Base-by-base conservation (phyloP, 345 rosid genomes). In the Tarenaya hassleriana region DNA sequence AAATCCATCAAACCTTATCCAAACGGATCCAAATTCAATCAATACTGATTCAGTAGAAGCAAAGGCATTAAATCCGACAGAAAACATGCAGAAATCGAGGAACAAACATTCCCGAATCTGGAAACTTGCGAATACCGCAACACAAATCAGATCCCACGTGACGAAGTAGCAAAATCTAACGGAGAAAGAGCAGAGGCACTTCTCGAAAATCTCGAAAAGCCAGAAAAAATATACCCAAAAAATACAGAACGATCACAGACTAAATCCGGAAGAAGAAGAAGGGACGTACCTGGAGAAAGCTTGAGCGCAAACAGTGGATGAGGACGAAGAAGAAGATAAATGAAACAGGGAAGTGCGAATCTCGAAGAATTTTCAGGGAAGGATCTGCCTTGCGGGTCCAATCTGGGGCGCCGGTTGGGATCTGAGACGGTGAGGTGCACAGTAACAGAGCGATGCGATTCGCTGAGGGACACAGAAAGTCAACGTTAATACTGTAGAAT, bases 101-200 rank as follows among this genome's bases (percentile, higher is more conserved):
- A 3, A 31, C n/a, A 47, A 34, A 47, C 45, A 32, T 34, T 10
- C 11, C 38, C 66, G 41, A 53, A 60, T 60, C 14, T 65, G 61
- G 61, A 41, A 66, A 66, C 66, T 47, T 66, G 61, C 54, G 7
- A 54, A 60, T 0, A 40, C 51, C 52, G 61, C 56, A 60, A 34
- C 8, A 52, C 46, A 46, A 53, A 47, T 52, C 61, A 53, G 66
- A 66, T 60, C 61, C 57, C 71, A 60, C 61, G 66, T 66, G 66
- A 66, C 29, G 29, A n/a, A 24, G 29, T 11, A 34, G 20, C n/a
- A 40, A 39, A 15, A 64, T 41, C 7, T 31, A 31, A n/a, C n/a
- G n/a, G 50, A 58, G 39, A 58, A 52, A 55, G 56, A 47, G 41
- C 24, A 53, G 32, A 40, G 33, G 33, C 21, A 51, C 41, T 19